A percentile compares a stretch with the other conserved stretches of the same genome.
Evolutionary conservation across 1,284 basidiomycete species (phyloP).

Genomic region (Cutaneotrichosporon mucoides): DNA sequence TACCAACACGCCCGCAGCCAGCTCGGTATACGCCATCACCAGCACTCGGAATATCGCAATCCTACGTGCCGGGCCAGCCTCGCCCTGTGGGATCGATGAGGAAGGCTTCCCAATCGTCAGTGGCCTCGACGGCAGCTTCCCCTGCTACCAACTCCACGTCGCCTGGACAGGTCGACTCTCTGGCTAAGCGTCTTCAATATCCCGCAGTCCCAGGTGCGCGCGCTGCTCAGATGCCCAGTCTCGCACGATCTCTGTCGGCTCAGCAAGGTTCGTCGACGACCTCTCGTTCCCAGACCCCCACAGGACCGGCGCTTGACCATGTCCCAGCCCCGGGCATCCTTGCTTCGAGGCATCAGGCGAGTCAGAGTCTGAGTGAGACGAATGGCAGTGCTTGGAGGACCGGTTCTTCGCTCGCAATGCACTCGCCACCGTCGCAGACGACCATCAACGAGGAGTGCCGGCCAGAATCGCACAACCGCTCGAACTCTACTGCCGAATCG

Average conservation of each 20-base stretch:
- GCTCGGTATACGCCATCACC: constrained; percentile 30
- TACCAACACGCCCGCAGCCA: constrained; percentile 34
- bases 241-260: constrained; percentile 8
- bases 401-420: constrained; percentile 1
- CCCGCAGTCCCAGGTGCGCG: not conserved
- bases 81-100: constrained; percentile 32
- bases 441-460: constrained; percentile 1
- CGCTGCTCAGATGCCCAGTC: not conserved
- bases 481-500: not conserved
- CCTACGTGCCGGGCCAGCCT: constrained; percentile 43
- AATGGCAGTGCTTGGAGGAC: not conserved
- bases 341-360: constrained; percentile 12
- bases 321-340: constrained; percentile 8
- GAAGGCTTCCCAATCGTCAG: constrained; percentile 7
- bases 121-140: constrained; percentile 4
- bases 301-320: not conserved
- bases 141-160: not conserved
- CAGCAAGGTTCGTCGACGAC: constrained; percentile 2
- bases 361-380: constrained; percentile 11
- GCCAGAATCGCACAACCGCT: no score
- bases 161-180: not conserved
- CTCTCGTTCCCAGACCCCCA: constrained; percentile 4
- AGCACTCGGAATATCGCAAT: not conserved
- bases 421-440: constrained; percentile 1
- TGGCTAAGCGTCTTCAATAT: not conserved